Percentiles rank a stretch among this genome's conserved stretches.
Conservation (phyloP, 768 basidiomycete species). For the Termitomyces sp. region DNA sequence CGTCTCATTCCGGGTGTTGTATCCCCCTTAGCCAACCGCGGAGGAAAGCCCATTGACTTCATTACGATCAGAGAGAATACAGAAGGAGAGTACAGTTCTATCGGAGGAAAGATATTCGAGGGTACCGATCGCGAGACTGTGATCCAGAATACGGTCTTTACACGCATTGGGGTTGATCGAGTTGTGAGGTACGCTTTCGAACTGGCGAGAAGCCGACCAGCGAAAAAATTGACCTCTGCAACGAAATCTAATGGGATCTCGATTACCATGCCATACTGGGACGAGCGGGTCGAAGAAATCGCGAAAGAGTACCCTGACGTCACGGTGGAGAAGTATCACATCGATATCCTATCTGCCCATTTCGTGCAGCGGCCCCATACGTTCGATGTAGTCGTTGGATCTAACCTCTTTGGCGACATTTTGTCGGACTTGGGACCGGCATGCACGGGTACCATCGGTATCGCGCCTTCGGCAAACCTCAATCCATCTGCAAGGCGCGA, state of each 20-base stretch:
- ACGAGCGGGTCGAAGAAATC: conserved; percentile 39
- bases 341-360: conserved; percentile 44
- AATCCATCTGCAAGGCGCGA: conserved; percentile 29
- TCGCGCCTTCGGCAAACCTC: conserved; percentile 48
- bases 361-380: conserved; percentile 43
- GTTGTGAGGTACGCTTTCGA: conserved; percentile 51
- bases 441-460: conserved; percentile 49
- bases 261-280: conserved; percentile 45
- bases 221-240: conserved; percentile 45
- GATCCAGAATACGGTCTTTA: conserved; percentile 44
- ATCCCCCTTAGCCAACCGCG: conserved; percentile 40
- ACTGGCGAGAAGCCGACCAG: conserved; percentile 39
- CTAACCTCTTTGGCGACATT: conserved; percentile 52
- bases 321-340: conserved; percentile 39
- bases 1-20: conserved; percentile 41
- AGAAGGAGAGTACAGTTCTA: conserved; percentile 51
- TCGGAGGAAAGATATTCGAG: conserved; percentile 37
- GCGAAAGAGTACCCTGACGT: conserved; percentile 48
- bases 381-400: conserved; percentile 51
- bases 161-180: conserved; percentile 40
- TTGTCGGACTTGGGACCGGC: conserved; percentile 52
- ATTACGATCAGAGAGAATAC: conserved; percentile 52
- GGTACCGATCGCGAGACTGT: conserved; percentile 34
- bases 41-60: conserved; percentile 40
- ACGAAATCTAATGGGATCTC: conserved; percentile 48